These are phyloP conservation scores for Tricholoma bakamatsutake DNA, from an alignment of 768 basidiomycete species.

Conservation along the genomic window DNA sequence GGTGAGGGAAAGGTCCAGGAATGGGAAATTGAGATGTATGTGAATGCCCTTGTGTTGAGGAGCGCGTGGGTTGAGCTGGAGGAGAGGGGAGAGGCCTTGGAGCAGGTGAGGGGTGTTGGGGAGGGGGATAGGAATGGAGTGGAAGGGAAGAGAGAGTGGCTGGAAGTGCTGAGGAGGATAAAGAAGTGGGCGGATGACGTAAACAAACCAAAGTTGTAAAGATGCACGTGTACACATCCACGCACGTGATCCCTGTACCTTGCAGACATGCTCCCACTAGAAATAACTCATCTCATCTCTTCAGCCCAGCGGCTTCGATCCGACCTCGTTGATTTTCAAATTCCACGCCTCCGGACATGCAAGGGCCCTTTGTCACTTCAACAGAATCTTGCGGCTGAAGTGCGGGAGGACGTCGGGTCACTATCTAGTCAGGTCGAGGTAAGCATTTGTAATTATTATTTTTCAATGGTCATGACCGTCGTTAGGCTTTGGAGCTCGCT, in stretches of 20 bases:
- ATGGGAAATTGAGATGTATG: slow-evolving; percentile 60
- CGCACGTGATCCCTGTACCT: too few species aligned
- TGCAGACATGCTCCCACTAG: slow-evolving; percentile 53
- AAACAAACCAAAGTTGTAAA: too few species aligned
- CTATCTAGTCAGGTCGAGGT: slow-evolving; percentile 69
- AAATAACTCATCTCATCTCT: slow-evolving; percentile 43
- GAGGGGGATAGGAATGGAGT: slow-evolving; percentile 12
- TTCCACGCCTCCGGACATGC: slow-evolving; percentile 69
- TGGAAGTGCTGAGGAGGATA: slow-evolving; percentile 34
- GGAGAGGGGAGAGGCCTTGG: slow-evolving; percentile 46
- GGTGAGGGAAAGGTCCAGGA: slow-evolving; percentile 26
- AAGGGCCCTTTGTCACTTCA: slow-evolving; percentile 65
- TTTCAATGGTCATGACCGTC: slow-evolving; percentile 7
- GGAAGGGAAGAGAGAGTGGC: slow-evolving; percentile 55
- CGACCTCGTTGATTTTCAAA: slow-evolving; percentile 65
- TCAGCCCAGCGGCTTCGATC: slow-evolving; percentile 48
- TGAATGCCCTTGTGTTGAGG: slow-evolving; percentile 40
- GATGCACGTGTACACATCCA: too few species aligned
- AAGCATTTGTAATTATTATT: slow-evolving; percentile 3
- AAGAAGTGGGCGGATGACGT: slow-evolving; percentile 23
- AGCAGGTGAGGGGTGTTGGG: slow-evolving; percentile 63
- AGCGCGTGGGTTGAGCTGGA: slow-evolving; percentile 55
- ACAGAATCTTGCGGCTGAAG: slow-evolving; percentile 66
- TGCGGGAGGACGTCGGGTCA: slow-evolving; percentile 68
- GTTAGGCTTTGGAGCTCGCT: slow-evolving; percentile 53